Percentiles rank a stretch among this genome's conserved stretches.
phyloP scores from a whole-genome alignment of 192 early-diverging fungal species.

The Rhizophagus sp. region DNA sequence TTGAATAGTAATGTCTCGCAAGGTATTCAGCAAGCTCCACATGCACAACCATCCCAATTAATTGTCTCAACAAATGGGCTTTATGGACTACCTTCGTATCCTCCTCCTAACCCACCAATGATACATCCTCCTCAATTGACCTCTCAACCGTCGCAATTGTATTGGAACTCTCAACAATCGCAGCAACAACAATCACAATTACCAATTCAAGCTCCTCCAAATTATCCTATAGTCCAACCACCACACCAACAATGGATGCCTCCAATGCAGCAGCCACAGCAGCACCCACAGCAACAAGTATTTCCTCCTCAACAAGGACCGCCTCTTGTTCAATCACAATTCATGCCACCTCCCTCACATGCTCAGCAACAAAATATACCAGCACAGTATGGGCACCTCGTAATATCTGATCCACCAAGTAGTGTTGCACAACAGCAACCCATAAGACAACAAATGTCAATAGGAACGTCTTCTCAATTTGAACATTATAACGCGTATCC shows the following conservation, averaged over 20 bases:
- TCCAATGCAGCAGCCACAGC: not conserved
- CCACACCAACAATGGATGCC: not conserved
- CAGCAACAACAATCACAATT: not conserved
- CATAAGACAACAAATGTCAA: not conserved
- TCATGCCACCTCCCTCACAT: not conserved
- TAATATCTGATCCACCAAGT: not conserved
- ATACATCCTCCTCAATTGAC: not conserved
- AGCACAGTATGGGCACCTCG: not conserved
- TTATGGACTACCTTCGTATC: not conserved
- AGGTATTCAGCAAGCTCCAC: not conserved
- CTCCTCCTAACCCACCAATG: not conserved
- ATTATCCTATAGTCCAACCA: not conserved
- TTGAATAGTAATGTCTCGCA: not conserved
- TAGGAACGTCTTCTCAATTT: not conserved
- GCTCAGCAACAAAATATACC: not conserved
- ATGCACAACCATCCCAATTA: not conserved
- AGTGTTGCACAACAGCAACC: not conserved
- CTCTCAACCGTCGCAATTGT: not conserved
- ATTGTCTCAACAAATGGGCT: not conserved
- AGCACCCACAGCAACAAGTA: not conserved
- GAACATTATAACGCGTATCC: not conserved
- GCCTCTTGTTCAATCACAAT: not conserved
- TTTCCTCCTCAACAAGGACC: not conserved
- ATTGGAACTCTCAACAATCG: not conserved
- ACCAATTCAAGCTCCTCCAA: not conserved